A percentile compares a stretch with the other conserved stretches of the same genome.
These are phyloP conservation scores for Amylostereum areolatum DNA, from an alignment of 1,284 basidiomycete species.

Conservation along the genomic window DNA sequence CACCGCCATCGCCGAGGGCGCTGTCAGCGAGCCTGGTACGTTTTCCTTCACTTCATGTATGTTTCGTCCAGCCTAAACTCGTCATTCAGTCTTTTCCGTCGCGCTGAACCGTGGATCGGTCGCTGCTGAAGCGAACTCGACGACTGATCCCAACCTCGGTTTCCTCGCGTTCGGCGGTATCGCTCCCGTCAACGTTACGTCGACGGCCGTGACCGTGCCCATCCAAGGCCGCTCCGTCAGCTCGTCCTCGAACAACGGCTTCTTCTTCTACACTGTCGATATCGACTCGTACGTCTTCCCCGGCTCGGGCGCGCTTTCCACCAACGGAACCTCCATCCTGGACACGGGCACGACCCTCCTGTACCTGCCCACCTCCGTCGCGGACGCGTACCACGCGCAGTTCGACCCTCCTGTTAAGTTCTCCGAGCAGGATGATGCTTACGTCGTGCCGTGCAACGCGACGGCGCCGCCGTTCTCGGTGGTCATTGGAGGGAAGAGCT, in stretches of 20 bases:
- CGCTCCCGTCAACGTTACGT: conserved; percentile 10
- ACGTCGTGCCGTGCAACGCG: conserved; percentile 16
- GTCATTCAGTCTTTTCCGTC: conserved; percentile 12
- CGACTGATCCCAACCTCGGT: conserved; percentile 10
- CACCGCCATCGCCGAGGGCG: conserved; percentile 9
- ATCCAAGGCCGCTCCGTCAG: conserved; percentile 14
- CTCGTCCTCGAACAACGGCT: conserved; percentile 5
- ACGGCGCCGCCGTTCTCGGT: conserved; percentile 18
- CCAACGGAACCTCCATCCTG: conserved; percentile 11
- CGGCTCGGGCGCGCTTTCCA: conserved; percentile 11
- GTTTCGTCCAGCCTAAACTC: background rate
- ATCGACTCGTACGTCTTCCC: conserved; percentile 17
- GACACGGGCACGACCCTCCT: conserved; percentile 18
- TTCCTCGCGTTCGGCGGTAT: conserved; percentile 13
- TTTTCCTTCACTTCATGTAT: background rate
- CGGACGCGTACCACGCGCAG: conserved; percentile 15
- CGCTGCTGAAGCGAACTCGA: conserved; percentile 6
- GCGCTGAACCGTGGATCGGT: conserved; percentile 11
- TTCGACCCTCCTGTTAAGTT: conserved; percentile 17
- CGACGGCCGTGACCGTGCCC: conserved; percentile 16
- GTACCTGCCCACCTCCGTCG: conserved; percentile 17
- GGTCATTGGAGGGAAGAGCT: conserved; percentile 15
- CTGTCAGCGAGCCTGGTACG: conserved; percentile 7
- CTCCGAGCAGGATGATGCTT: conserved; percentile 12
- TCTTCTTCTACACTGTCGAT: conserved; percentile 21